Conservation (phyloP, 257 asterid genomes). For the Handroanthus guayacan region DNA sequence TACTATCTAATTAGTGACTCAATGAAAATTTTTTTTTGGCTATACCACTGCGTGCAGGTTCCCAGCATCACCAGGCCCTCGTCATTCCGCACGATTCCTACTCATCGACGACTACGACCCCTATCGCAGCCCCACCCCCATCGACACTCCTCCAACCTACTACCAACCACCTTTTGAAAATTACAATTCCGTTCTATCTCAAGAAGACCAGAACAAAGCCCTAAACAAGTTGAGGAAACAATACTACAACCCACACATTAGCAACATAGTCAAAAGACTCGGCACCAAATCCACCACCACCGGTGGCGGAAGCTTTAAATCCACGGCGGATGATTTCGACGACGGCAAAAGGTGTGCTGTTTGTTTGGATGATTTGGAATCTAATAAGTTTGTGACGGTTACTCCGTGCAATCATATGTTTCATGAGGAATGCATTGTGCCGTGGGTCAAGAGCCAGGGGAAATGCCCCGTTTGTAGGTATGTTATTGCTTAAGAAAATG, state of each 20-base stretch:
- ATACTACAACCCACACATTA: constrained; percentile 72
- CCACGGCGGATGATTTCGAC: constrained; percentile 31
- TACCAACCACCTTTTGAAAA: constrained; percentile 35
- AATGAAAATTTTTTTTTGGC: too few relatives aligned
- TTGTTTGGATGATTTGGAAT: constrained; percentile 86
- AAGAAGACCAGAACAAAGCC: constrained; percentile 60
- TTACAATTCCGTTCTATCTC: constrained; percentile 53
- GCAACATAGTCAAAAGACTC: constrained; percentile 54
- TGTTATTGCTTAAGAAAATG: constrained; percentile 29
- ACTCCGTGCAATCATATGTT: constrained; percentile 95
- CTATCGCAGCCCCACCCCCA: constrained; percentile 20
- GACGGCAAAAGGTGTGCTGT: constrained; percentile 74
- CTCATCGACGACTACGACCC: constrained; percentile 36
- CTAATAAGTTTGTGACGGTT: constrained; percentile 60
- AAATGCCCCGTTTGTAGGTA: constrained; percentile 84
- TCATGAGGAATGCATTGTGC: constrained; percentile 88
- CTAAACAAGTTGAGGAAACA: constrained; percentile 66
- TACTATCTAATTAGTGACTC: too few relatives aligned
- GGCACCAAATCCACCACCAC: constrained; percentile 39
- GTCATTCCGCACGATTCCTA: constrained; percentile 35
- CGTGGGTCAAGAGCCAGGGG: constrained; percentile 85
- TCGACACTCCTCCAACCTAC: constrained; percentile 25
- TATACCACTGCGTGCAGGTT: neutral
- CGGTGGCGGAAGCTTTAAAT: constrained; percentile 36
- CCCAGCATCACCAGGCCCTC: constrained; percentile 35